These are phyloP conservation scores for Penicillium sp. DNA, from an alignment of 2,329 filamentous ascomycete genomes.

Conservation along the genomic window DNA sequence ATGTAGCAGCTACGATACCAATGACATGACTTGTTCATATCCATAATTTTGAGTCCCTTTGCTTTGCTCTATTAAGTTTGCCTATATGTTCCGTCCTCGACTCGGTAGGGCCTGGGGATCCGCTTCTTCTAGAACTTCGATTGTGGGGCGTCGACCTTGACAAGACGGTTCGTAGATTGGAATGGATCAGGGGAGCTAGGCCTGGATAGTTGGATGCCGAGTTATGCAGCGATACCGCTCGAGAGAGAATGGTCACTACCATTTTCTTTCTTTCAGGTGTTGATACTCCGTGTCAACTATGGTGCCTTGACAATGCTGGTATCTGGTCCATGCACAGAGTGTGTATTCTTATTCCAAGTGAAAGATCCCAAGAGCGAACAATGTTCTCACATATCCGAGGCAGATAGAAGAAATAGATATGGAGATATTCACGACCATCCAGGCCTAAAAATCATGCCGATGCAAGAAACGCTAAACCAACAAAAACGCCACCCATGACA, in stretches of 20 bases:
- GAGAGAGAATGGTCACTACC: too few relatives aligned
- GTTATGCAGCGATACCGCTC: background rate
- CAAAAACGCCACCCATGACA: slow-evolving; percentile 16
- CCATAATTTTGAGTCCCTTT: background rate
- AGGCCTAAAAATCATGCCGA: background rate
- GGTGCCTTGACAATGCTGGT: too few relatives aligned
- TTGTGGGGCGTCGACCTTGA: slow-evolving; percentile 15
- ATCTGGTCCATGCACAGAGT: too few relatives aligned
- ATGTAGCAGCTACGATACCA: slow-evolving; percentile 28
- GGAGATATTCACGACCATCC: background rate
- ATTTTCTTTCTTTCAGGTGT: too few relatives aligned
- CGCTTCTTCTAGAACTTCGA: slow-evolving; percentile 1
- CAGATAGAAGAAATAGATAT: background rate
- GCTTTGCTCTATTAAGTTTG: background rate
- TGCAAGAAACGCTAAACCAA: background rate
- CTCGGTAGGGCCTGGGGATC: background rate
- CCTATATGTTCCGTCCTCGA: background rate
- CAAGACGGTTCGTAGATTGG: background rate
- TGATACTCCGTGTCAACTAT: too few relatives aligned
- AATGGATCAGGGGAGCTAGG: background rate
- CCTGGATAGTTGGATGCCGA: too few relatives aligned
- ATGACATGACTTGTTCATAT: slow-evolving; percentile 22
- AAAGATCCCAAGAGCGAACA: too few relatives aligned
- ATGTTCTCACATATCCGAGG: too few relatives aligned
- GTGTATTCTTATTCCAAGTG: too few relatives aligned